These are phyloP conservation scores for Martensiomyces pterosporus DNA, from an alignment of 192 early-diverging fungal genomes.

Conservation along the genomic window DNA sequence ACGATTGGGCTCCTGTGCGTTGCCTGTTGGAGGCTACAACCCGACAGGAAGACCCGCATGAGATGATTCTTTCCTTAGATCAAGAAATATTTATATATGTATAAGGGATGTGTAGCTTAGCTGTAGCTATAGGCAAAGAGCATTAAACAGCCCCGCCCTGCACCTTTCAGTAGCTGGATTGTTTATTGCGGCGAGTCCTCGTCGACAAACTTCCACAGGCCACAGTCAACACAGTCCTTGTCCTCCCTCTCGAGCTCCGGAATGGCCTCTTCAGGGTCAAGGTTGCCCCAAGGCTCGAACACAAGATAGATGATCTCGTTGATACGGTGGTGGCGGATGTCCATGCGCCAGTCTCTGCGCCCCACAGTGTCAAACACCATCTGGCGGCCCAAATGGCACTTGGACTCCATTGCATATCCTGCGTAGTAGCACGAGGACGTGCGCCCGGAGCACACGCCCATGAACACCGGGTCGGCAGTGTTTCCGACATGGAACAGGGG, in stretches of 20 bases:
- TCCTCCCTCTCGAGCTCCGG: conserved; percentile 35
- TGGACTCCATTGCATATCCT: conserved; percentile 72
- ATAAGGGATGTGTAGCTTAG: no score
- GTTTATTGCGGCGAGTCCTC: conserved; percentile 38
- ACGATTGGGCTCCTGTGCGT: no score
- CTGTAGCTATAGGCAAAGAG: no score
- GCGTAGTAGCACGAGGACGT: conserved; percentile 64
- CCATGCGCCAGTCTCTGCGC: conserved; percentile 60
- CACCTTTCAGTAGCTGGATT: background rate
- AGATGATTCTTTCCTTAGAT: no score
- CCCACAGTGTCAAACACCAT: conserved; percentile 67
- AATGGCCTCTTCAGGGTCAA: conserved; percentile 26
- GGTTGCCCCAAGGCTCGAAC: conserved; percentile 45
- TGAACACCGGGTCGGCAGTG: conserved; percentile 86
- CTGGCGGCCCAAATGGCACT: conserved; percentile 76
- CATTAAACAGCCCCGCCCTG: no score
- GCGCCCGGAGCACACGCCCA: conserved; percentile 74
- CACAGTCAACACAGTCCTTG: conserved; percentile 72
- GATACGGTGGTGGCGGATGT: conserved; percentile 78
- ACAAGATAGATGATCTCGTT: conserved; percentile 67
- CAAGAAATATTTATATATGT: no score
- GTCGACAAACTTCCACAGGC: conserved; percentile 68
- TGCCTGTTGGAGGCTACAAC: no score
- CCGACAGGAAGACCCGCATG: no score
- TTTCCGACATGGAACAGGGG: conserved; percentile 93